Evolutionary conservation across 1,284 basidiomycete species (phyloP).

Genomic region (Papiliotrema laurentii): DNA sequence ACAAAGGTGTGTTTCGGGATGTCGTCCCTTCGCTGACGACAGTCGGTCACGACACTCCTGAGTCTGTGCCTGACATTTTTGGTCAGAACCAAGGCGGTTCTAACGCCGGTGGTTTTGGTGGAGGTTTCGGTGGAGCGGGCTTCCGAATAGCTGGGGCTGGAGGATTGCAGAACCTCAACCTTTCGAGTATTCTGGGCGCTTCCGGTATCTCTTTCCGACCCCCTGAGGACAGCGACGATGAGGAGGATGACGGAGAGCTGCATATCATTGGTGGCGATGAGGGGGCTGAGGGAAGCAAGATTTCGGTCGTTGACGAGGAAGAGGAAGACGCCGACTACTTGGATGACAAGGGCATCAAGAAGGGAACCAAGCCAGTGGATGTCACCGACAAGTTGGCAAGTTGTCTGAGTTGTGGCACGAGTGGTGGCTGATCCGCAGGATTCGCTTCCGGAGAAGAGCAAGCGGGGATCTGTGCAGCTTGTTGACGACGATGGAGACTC

Average conservation of each 20-base stretch:
- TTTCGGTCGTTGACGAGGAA: background rate
- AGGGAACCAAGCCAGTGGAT: constrained; percentile 21
- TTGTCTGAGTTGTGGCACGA: constrained; percentile 1
- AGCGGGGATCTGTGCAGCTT: constrained; percentile 25
- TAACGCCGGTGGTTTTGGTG: constrained; percentile 9
- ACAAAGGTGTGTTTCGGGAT: constrained; percentile 56
- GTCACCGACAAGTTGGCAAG: constrained; percentile 26
- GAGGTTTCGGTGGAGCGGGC: constrained; percentile 15
- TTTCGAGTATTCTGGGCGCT: constrained; percentile 43
- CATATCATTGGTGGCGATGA: constrained; percentile 23
- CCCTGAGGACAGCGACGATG: constrained; percentile 39
- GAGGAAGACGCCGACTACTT: constrained; percentile 8
- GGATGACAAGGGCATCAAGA: constrained; percentile 22
- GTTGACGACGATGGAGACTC: constrained; percentile 53
- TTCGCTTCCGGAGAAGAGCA: background rate
- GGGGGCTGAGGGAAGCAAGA: background rate
- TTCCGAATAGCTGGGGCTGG: constrained; percentile 39
- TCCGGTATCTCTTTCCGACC: constrained; percentile 39
- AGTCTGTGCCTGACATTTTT: constrained; percentile 47
- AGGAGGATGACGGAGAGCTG: constrained; percentile 35
- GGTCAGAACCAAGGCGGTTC: constrained; percentile 17
- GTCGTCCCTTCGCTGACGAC: constrained; percentile 42
- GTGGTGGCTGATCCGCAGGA: background rate
- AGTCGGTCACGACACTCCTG: constrained; percentile 56
- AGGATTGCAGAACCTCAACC: constrained; percentile 44